Evolutionary conservation across 257 asterid species (phyloP), one percentile per base, ranked within the genome.

Genomic region (Solanum gracilifrons): DNA sequence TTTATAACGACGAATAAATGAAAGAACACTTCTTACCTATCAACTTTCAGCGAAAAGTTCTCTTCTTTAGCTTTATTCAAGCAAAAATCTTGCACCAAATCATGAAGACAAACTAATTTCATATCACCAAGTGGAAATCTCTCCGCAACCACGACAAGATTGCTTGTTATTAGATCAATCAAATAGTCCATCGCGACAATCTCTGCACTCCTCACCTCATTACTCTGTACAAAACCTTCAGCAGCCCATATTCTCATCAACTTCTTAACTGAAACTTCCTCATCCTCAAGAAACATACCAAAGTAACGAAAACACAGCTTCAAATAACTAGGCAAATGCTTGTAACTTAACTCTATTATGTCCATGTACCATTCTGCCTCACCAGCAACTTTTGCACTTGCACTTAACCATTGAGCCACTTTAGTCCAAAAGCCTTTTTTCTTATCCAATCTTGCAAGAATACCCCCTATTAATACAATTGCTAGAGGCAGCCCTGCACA

Each of bases 241-340:
- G 88, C 86, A 20, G 16, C 43, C 89, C 91, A 89, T n/a, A 74
- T 15, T 4, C 23, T 31, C 18, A 73, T 27, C 91, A 87, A 83
- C 83, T 73, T 84, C 21, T 16, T 25, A 20, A 84, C 79, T 16
- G 89, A 68, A 35, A 87, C 68, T 21, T 82, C 20, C 69, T 25
- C 32, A 35, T 69, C 87, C 33, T 87, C 83, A 36, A 84, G 82
- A 39, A 87, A 79, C 71, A 88, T 13, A 51, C 83, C 87, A 37
- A 86, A 74, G 58, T 86, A 88, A 51, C 86, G 89, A 33, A 88
- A 86, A 64, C 86, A 88, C 4, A 51, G 68, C 75, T 77, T 85
- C 39, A 88, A 66, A 37, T 25, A 20, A 29, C 66, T 33, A 10
- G 90, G 89, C 4, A 86, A 88, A 31, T 71, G 62, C 41, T 37